Evolutionary conservation across 2,329 filamentous ascomycete genomes (phyloP), one percentile per base, ranked within the genome.

Genomic region (Penicillium expansum): DNA sequence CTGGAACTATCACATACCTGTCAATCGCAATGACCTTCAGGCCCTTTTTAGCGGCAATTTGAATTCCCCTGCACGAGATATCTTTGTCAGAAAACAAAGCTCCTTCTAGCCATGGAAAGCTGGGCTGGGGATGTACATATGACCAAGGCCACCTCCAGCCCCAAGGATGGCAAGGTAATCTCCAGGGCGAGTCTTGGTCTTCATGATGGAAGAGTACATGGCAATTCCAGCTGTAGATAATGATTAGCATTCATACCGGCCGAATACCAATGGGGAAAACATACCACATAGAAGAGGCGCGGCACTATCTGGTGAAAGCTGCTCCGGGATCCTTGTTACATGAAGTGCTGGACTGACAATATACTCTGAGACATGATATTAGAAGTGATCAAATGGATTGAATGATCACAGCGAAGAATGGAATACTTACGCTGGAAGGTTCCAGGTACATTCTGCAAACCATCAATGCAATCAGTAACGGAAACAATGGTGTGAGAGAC

Each of bases 161-260:
- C 73, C 73, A 13, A 71, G 61, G 10, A 76, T 64, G 22, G 69
- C 70, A 38, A 76, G 63, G 67, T 70, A 76, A 39, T 75, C 66
- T 14, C 72, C 73, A 0, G 67, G 64, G 20, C 65, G 64, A 27
- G 72, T 62, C 39, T 67, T 74, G 6, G 72, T 70, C 52, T 75
- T 75, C 61, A 68, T 69, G 16, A 76, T 72, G 1, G 73, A 74
- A 11, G 71, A 75, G 50, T 74, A 75, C 68, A 74, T 74, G 0
- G 73, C 70, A 44, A 76, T 71, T 6, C 73, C 73, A 32, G 73
- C 73, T 74, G 39, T 0, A 27, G 1, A 16, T 7, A 13, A 18
- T 32, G 5, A 41, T 64, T 24, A 58, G 56, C 11, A 0, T 24
- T 16, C 4, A n/a, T 42, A 22, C 9, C 1, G 27, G 43, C 10